Evolutionary conservation across 495 filamentous ascomycete genomes (phyloP), one percentile per base, ranked within the genome.

Genomic region (Ramalina intermedia): DNA sequence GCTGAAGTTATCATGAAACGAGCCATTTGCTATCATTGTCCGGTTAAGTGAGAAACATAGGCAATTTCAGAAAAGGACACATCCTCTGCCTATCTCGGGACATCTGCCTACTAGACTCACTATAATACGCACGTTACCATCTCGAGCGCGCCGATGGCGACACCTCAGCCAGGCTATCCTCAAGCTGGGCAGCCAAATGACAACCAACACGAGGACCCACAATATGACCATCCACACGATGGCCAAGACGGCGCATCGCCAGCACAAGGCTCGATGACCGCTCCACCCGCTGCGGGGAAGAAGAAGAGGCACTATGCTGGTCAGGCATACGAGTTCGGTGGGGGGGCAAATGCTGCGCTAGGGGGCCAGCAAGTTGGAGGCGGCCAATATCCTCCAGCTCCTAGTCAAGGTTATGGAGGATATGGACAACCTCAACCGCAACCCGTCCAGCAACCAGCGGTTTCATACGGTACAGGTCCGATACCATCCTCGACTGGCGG

Each of bases 271-370:
- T 49, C 60, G 47, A 47, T 62, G 37, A 60, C 59, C 26, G 61
- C 49, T 39, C 55, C 60, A 8, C 33, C 26, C 67, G 73, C 51
- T 64, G 78, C 56, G 72, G 78, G 70, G 70, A 74, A 81, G 64
- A 95, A 88, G 74, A 94, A 94, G 73, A 74, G 87, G 64, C 79
- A 82, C 38, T 98, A 98, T 70, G 91, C 93, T 21, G 86, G 85
- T 23, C 82, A 88, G 62, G 90, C 89, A 6, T 98, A 90, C 63
- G 93, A 95, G 11, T 88, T 96, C 59, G 89, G 84, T 29, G 76
- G 76, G 27, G 91, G 91, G 55, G 85, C 83, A 58, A 98, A 98
- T 77, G 80, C 85, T 46, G 83, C 69, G 14, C 61, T 79, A 39
- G 76, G 74, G 52, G 75, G 72, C 43, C 79, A 82, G 59, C 62